Base-by-base conservation (phyloP, 805 yeast species). In the Pichia californica region DNA sequence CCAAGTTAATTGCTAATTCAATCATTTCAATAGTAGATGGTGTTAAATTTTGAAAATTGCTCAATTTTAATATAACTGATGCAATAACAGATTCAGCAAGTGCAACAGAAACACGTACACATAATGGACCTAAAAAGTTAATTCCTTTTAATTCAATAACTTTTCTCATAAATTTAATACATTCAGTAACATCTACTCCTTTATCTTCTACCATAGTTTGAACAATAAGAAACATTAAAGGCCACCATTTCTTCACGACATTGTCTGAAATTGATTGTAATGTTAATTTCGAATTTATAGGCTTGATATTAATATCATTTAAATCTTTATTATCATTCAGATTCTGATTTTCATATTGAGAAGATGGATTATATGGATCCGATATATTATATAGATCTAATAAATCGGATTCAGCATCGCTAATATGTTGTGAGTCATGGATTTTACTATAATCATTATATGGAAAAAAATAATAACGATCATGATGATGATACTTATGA, bases 171-270 rank as follows among this genome's bases (percentile, higher is more conserved):
- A 48, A 43, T n/a, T 38, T 39, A n/a, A 45, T 16, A 31, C 46
- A 30, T 26, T 48, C 51, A 29, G 30, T 19, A 7, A 45, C 44
- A 31, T 48, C 43, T 5, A 23, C 20, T 7, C 42, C 44, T 4
- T 21, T 31, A 5, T 39, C 40, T n/a, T 43, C 40, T 9, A 21
- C 29, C 16, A 44, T 5, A 5, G 37, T 35, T 6, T 20, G n/a
- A 13, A 27, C 26, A 7, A 44, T 39, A 7, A 34, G 29, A 19
- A 26, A 30, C 1, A 35, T 21, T 18, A 44, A 35, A 15, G 43
- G 43, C 31, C 36, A 31, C 41, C 45, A 41, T 19, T 27, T 41
- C 13, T 36, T 23, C 68, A 68, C 52, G 76, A 79, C 23, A 76
- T 65, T 35, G 47, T 49, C 36, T 55, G 36, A 7, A 3, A 35